Evolutionary conservation across 2,329 filamentous ascomycete species (phyloP).

Genomic region (Chalaropsis ovoidea): DNA sequence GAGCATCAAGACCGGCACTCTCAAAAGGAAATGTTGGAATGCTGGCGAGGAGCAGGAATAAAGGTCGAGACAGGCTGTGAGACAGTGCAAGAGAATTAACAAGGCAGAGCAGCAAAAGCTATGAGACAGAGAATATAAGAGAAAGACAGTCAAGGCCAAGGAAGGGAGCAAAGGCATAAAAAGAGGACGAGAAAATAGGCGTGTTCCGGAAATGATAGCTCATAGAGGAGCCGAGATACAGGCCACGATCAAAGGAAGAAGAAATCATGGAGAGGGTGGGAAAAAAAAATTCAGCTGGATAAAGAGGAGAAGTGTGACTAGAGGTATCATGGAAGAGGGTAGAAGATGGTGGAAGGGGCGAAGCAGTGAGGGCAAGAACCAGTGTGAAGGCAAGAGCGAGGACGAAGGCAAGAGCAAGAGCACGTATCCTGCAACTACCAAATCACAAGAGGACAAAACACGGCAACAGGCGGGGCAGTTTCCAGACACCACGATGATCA

Average conservation of each 20-base stretch:
- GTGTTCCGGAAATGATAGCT: neutral
- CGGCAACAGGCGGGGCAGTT: no score
- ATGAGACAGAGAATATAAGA: constrained; percentile 1
- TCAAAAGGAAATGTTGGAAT: constrained; percentile 4
- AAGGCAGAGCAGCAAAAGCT: neutral
- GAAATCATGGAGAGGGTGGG: neutral
- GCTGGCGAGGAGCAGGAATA: neutral
- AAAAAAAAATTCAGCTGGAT: neutral
- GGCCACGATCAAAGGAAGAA: neutral
- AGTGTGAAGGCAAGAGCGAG: neutral
- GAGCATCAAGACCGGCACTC: constrained; percentile 1
- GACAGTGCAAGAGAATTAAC: neutral
- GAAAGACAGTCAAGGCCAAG: neutral
- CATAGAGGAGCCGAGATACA: neutral
- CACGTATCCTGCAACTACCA: neutral
- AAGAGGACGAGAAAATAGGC: neutral
- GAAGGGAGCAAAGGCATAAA: neutral
- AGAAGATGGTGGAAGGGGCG: no score
- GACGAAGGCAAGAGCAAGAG: no score
- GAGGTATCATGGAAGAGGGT: no score
- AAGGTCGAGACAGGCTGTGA: constrained; percentile 5
- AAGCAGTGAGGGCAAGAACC: neutral
- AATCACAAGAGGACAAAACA: neutral
- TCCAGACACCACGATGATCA: neutral
- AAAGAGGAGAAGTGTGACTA: no score